These are phyloP conservation scores for Pulveroboletus sp. DNA, from an alignment of 768 basidiomycete species.

Conservation along the genomic window DNA sequence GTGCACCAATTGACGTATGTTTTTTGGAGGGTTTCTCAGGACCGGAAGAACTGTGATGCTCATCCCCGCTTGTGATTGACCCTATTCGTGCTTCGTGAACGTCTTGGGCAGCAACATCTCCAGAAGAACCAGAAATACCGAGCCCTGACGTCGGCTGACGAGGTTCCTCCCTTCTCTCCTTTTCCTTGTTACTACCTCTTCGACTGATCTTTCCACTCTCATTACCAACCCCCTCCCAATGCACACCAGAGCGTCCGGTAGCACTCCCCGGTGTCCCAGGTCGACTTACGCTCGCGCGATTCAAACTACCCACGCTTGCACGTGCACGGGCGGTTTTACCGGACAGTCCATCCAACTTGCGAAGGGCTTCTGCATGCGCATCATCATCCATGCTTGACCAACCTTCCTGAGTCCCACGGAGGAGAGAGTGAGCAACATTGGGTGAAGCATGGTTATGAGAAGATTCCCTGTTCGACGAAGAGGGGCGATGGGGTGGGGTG, in stretches of 20 bases:
- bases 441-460: constrained; percentile 45
- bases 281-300: constrained; percentile 63
- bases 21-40: constrained; percentile 72
- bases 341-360: constrained; percentile 87
- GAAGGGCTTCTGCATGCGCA: constrained; percentile 84
- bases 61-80: constrained; percentile 55
- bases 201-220: constrained; percentile 36
- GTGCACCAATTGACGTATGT: constrained; percentile 48
- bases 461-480: constrained; percentile 39
- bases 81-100: constrained; percentile 40
- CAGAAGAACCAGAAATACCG: constrained; percentile 36
- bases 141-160: constrained; percentile 27
- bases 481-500: constrained; percentile 32
- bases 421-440: constrained; percentile 79
- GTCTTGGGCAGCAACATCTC: constrained; percentile 36
- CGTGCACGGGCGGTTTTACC: constrained; percentile 75
- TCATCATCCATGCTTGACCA: constrained; percentile 88
- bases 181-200: constrained; percentile 38
- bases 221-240: constrained; percentile 72
- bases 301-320: constrained; percentile 72
- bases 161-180: constrained; percentile 43
- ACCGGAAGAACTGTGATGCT: constrained; percentile 43
- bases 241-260: constrained; percentile 41
- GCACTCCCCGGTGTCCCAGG: constrained; percentile 74
- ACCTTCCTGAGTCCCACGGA: constrained; percentile 86